Evolutionary conservation across 768 basidiomycete species (phyloP), one percentile per base, ranked within the genome.

Genomic region (Galerina sulciceps): DNA sequence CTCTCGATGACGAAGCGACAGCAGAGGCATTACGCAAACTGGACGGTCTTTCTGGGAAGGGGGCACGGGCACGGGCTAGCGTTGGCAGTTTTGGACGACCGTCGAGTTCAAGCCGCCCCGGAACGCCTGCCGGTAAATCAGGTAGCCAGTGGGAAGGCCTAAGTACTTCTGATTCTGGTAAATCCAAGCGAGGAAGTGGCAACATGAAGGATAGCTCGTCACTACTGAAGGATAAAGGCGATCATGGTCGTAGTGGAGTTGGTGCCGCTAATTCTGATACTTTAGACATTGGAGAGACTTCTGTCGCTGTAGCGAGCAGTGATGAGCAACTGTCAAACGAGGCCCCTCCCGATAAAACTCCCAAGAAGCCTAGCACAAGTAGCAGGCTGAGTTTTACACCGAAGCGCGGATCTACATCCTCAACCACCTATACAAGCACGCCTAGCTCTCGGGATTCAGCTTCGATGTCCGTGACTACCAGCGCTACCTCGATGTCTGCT

Each of bases 21-120:
- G 91, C 86, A 6, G 95, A 96, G 66, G 93, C 94, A 9, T 79
- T 99, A 36, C 85, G 95, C 54, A 97, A 96, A 75, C 75, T 99
- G 22, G 96, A 99, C 67, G 96, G 96, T 0, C 71, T 97, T 10
- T 84, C 85, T 10, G 89, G 89, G 1, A 91, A 90, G 69, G 87
- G 82, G 37, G 85, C 89, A 10, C 85, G 90, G 47, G 85, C 90
- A 10, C 85, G 93, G 22, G 88, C 90, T 3, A 94, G 93, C 65
- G 78, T 93, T 57, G 82, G 82, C 48, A 93, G 88, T 70, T 80
- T 90, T 48, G 86, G 88, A 61, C 85, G 88, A 17, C 81, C 86
- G 42, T 80, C 83, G 8, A 83, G 81, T 65, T 76, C 81, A 50
- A 90, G 89, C 73, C 85, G 91, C 36, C 89, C 92, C 48, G 85